Evolutionary conservation across 2,329 filamentous ascomycete genomes (phyloP), one percentile per base, ranked within the genome.

Genomic region (Teratosphaeria viscida): DNA sequence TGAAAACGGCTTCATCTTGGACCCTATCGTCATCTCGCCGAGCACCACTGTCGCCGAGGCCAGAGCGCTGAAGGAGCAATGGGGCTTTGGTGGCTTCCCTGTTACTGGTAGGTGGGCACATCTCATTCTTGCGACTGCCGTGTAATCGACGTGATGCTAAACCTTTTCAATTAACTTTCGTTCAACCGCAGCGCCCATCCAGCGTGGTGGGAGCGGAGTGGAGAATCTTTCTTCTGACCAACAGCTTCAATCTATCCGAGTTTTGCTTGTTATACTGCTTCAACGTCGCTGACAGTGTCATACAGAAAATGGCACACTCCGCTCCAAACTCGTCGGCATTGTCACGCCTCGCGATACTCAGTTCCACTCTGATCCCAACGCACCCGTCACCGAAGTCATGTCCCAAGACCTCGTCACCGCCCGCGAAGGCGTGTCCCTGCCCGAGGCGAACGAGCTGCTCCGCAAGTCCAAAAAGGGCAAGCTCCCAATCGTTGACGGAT

Each of bases 271-370:
- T 52, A 10, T 29, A 47, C 8, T n/a, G 23, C 14, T 32, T 34
- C 43, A 23, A 52, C 27, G 27, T 54, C 23, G 52, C 60, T 64
- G 37, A 62, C 61, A 49, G 37, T 55, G 54, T 59, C 60, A 56
- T 59, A 68, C 71, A 99, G 95, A 96, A 78, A 85, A 85, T 69
- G 95, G 94, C 70, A 92, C 88, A 70, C 86, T 99, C 62, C 90
- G 90, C 69, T 97, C 94, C 67, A 97, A 95, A 81, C 88, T 99
- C 58, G 81, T 99, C 67, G 94, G 94, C 71, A 99, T 99, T 72
- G 90, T 99, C 74, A 99, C 95, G 62, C 95, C 94, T 77, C 89
- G 94, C 73, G 94, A 99, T 75, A 92, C 97, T 64, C 94, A 99
- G 77, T 99, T 99, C 78, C 92, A 96, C 78, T 85, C 87, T 63